phyloP scores from a whole-genome alignment of 2,329 filamentous ascomycete species.

The Penicillium crustosum region DNA sequence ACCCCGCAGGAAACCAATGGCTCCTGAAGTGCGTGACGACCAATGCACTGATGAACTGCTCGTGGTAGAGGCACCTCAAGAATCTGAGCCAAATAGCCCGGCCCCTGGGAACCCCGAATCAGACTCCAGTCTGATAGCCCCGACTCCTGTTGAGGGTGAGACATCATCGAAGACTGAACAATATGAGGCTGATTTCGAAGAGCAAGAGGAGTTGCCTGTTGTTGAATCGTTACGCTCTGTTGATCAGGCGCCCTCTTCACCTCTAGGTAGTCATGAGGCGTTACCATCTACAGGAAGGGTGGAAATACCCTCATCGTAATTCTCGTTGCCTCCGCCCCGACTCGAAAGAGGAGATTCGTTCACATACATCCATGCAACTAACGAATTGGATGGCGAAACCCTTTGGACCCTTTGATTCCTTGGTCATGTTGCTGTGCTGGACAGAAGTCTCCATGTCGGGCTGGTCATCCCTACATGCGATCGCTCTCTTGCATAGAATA shows the following conservation, averaged over 20 bases:
- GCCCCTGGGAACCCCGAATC: constrained; percentile 24
- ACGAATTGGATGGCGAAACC: background rate
- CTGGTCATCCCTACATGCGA: constrained; percentile 1
- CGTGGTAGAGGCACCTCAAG: constrained; percentile 64
- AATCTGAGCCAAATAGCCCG: constrained; percentile 54
- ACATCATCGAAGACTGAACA: constrained; percentile 4
- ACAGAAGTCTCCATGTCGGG: background rate
- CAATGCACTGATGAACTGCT: constrained; percentile 54
- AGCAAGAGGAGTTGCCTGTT: constrained; percentile 8
- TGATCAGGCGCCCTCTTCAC: constrained; percentile 9
- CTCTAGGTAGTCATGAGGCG: background rate
- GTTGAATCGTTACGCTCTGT: constrained; percentile 5
- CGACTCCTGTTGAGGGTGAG: constrained; percentile 10
- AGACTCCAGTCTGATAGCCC: constrained; percentile 9
- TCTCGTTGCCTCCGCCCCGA: background rate
- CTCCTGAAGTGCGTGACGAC: constrained; percentile 34
- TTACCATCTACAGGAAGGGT: background rate
- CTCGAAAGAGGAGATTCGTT: background rate
- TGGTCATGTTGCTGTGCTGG: background rate
- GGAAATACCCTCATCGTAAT: constrained; percentile 12
- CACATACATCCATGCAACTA: background rate
- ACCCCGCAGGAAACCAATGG: constrained; percentile 48
- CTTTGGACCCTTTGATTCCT: background rate
- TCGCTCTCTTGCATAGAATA: background rate
- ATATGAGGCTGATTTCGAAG: background rate